Percentiles rank a stretch among this genome's conserved stretches.
These are phyloP conservation scores for Rhodotorula sp. DNA, from an alignment of 1,284 basidiomycete species.

Conservation along the genomic window DNA sequence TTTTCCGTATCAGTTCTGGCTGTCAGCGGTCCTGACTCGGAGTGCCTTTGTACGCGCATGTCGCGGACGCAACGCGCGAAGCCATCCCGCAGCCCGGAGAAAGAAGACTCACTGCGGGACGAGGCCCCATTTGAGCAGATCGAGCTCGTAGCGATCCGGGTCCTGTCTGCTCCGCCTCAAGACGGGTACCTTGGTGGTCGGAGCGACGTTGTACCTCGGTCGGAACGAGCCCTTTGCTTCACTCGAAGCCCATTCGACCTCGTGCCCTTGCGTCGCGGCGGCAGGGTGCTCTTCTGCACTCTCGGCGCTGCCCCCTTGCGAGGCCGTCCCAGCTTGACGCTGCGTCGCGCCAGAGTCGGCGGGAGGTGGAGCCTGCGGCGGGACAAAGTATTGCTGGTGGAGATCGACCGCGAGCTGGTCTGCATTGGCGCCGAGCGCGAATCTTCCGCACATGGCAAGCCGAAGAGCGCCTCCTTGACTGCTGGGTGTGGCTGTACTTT, in stretches of 20 bases:
- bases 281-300: background rate
- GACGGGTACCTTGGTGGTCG: slow-evolving; percentile 66
- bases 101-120: slow-evolving; percentile 56
- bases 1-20: background rate
- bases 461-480: background rate
- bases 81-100: background rate
- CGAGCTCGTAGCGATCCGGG: slow-evolving; percentile 51
- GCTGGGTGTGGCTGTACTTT: background rate
- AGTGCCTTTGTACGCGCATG: no score
- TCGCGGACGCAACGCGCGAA: no score
- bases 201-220: slow-evolving; percentile 55
- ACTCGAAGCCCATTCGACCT: background rate
- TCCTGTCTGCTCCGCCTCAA: slow-evolving; percentile 49
- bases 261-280: no score
- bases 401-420: background rate
- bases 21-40: background rate
- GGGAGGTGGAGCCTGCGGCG: background rate
- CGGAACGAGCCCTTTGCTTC: background rate
- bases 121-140: slow-evolving; percentile 87
- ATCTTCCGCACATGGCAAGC: slow-evolving; percentile 10
- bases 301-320: background rate
- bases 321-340: background rate
- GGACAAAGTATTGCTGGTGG: slow-evolving; percentile 3
- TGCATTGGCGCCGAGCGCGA: slow-evolving; percentile 1
- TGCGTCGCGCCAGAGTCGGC: background rate